Base-by-base conservation (phyloP, 108 stramenopile genomes). In the Craspedostauros australis region DNA sequence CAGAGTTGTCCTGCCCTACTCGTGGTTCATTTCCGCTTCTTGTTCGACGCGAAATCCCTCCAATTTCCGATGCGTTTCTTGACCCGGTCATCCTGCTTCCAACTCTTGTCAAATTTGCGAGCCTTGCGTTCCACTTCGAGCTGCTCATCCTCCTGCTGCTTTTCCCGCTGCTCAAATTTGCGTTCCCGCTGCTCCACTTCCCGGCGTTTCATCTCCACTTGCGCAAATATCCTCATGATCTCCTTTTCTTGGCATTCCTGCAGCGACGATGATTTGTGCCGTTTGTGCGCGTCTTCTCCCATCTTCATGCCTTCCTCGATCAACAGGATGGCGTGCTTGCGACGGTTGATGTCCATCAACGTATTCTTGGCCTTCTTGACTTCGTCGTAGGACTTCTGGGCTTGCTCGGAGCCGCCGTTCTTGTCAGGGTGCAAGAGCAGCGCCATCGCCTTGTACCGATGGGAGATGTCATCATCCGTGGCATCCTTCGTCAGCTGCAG, bases 31-130 rank as follows among this genome's bases (percentile, higher is more conserved):
- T 60, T 61, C 21, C 27, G 28, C 38, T 60, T 60, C 43, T 68
- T 76, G 20, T 73, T 70, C 25, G 24, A 36, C 28, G 68, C 59
- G 70, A 92, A 92, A 40, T 88, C 76, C 40, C 91, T 60, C 91
- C 91, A 92, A 76, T 86, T 92, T n/a, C 91, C 86, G 40, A 92
- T 63, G 2, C 91, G 70, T 43, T 88, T 92, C 45, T 88, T 86
- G 1, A 86, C 82, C 2, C 91, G 68, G 25, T 73, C 71, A 21
- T 65, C 76, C 27, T 88, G 68, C 47, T 68, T 83, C 91, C 91
- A 92, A 21, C 66, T 46, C 52, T 82, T 81, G 46, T 92, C 79
- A 64, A 82, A 81, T 21, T 84, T 70, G 36, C 76, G 62, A 18
- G 74, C 79, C 6, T 77, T 64, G 21, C 69, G 61, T 56, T 84